These are phyloP conservation scores for Pyrenula massariospora DNA, from an alignment of 495 filamentous ascomycete genomes.

Conservation along the genomic window DNA sequence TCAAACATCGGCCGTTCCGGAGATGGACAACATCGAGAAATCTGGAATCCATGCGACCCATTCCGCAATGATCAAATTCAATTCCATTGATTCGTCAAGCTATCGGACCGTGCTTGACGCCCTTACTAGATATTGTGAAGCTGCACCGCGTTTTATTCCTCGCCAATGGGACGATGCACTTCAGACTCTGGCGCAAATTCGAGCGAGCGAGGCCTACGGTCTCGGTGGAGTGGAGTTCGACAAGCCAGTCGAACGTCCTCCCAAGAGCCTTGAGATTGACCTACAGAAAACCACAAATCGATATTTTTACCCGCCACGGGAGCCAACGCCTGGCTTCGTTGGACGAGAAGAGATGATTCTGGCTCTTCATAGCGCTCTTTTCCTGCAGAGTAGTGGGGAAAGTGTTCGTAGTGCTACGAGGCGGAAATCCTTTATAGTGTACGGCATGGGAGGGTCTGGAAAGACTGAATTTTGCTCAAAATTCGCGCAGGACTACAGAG, in stretches of 20 bases:
- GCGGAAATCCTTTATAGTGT: neutral
- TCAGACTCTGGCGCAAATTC: slow-evolving; percentile 3
- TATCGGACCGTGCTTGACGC: slow-evolving; percentile 12
- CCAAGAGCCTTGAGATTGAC: no score
- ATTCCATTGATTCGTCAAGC: slow-evolving; percentile 4
- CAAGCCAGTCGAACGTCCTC: no score
- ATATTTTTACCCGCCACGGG: no score
- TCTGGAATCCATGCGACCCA: slow-evolving; percentile 17
- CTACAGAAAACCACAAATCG: no score
- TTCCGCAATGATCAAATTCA: slow-evolving; percentile 10
- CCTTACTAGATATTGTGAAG: slow-evolving; percentile 6
- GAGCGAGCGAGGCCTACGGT: no score
- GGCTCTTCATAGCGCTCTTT: no score
- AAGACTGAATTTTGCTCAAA: slow-evolving; percentile 23
- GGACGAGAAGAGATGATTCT: no score
- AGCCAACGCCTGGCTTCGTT: no score
- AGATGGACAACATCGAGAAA: slow-evolving; percentile 18
- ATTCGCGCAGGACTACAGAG: slow-evolving; percentile 18
- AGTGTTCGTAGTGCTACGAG: no score
- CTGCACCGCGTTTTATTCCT: slow-evolving; percentile 7
- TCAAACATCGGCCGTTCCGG: slow-evolving; percentile 21
- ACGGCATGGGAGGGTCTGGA: slow-evolving; percentile 23
- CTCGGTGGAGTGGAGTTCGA: no score
- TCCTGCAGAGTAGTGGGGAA: no score
- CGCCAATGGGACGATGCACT: neutral